Conservation (phyloP, 768 basidiomycete genomes). For the Kwoniella bestiolae region DNA sequence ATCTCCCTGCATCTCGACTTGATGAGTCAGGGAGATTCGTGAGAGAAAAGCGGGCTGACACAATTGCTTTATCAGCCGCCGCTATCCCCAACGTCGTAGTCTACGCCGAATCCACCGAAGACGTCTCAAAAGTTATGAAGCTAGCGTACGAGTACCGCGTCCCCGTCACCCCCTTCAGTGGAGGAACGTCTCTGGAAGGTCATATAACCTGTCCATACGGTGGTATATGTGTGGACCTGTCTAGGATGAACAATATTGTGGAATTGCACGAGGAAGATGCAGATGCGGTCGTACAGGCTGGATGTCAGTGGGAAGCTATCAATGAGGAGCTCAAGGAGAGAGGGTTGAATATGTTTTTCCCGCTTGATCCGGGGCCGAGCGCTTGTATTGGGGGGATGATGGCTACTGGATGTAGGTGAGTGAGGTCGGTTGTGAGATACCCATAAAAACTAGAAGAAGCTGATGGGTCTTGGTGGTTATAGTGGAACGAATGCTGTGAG, state of each 20-base stretch:
- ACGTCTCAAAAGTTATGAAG: slow-evolving; percentile 78
- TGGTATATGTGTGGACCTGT: slow-evolving; percentile 79
- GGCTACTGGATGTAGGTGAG: slow-evolving; percentile 67
- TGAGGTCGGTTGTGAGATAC: too few species aligned
- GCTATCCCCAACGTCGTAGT: slow-evolving; percentile 33
- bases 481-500: slow-evolving; percentile 71
- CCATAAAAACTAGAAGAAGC: not conserved
- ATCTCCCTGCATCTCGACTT: too few species aligned
- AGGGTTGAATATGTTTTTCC: slow-evolving; percentile 82
- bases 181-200: slow-evolving; percentile 83
- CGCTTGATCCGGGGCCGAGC: slow-evolving; percentile 65
- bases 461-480: not conserved
- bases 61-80: slow-evolving; percentile 19
- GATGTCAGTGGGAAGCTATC: slow-evolving; percentile 47
- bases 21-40: too few species aligned
- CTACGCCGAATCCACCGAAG: slow-evolving; percentile 64
- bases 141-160: slow-evolving; percentile 72
- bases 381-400: slow-evolving; percentile 90
- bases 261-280: slow-evolving; percentile 45
- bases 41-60: too few species aligned
- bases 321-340: slow-evolving; percentile 65
- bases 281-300: slow-evolving; percentile 54
- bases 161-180: slow-evolving; percentile 78
- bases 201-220: slow-evolving; percentile 71
- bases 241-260: slow-evolving; percentile 75